Conservation (phyloP, 805 yeast genomes). For the Wickerhamomyces pijperi region DNA sequence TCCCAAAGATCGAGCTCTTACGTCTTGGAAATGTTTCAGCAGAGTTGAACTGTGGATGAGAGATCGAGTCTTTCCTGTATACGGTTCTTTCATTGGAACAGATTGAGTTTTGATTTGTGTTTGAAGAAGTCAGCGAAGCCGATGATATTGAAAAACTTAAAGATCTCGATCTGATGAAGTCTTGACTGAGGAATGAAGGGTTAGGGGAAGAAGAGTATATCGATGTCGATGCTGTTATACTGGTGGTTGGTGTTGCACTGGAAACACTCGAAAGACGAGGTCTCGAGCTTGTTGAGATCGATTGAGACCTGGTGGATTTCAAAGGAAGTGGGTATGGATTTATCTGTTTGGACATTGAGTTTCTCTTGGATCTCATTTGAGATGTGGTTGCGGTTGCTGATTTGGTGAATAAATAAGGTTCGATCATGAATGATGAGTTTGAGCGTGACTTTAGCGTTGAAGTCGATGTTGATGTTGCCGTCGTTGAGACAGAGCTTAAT, state of each 20-base stretch:
- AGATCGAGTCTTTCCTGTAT: neutral
- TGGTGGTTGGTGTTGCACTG: neutral
- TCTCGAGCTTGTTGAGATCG: neutral
- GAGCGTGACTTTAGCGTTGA: neutral
- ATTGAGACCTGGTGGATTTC: neutral
- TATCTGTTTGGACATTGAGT: neutral
- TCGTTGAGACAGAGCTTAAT: no score
- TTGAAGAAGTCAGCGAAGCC: neutral
- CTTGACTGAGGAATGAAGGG: neutral
- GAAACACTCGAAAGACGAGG: neutral
- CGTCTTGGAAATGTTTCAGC: neutral
- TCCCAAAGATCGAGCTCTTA: no score
- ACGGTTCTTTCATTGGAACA: neutral
- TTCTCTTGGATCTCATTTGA: neutral
- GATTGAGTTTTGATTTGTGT: neutral
- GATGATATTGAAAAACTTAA: neutral
- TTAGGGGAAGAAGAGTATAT: neutral
- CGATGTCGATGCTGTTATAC: neutral
- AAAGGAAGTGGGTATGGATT: neutral
- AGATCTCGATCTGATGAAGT: neutral
- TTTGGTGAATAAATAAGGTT: neutral
- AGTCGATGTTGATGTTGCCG: no score
- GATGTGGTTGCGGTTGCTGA: neutral
- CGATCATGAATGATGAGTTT: neutral
- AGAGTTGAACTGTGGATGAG: neutral